Base-by-base conservation (phyloP, 306 rosid species). In the Comarum palustre region DNA sequence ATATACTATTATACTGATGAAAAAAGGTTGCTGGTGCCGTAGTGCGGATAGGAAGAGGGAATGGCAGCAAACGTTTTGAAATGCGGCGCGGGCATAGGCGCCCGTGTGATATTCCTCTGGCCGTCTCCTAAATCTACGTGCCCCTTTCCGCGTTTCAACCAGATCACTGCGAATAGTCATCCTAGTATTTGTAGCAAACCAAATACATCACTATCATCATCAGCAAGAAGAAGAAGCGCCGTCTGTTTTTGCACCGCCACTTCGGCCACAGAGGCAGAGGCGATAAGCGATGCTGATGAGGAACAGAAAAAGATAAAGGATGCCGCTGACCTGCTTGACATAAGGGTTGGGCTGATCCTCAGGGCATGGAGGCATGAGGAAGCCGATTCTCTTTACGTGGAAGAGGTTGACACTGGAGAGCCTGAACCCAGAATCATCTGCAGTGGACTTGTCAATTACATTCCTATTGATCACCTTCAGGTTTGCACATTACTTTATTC, bases 351-450 rank as follows among this genome's bases (percentile, higher is more conserved):
- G 43, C 80, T 70, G 3, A 80, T 93, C 68, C 38, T 87, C 32
- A 91, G 47, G 81, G 97, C 95, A 1, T 88, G 96, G 98, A 85
- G 87, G 78, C 98, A 94, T 62, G 92, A 85, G 46, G 97, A 94
- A 71, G 98, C 97, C 34, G 98, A 94, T 29, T 78, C 91, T 42
- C 97, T 94, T 19, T 94, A 86, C 77, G 97, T 91, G 1, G 98
- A 94, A 80, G 96, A 89, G 78, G 89, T 94, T 2, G 95, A 91
- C 75, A 80, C 88, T 64, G 97, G 98, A 42, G 96, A 94, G 51
- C 73, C 91, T 15, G 89, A 94, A 74, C 91, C 98, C 60, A 91
- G 95, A 77, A 78, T 88, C 48, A 91, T 94, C 72, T 94, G 98
- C 83, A 91, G 97, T 66, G 98, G 97, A 31, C 95, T 94, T 39